Base-by-base conservation (phyloP, 345 rosid species). In the Salix arbutifolia region DNA sequence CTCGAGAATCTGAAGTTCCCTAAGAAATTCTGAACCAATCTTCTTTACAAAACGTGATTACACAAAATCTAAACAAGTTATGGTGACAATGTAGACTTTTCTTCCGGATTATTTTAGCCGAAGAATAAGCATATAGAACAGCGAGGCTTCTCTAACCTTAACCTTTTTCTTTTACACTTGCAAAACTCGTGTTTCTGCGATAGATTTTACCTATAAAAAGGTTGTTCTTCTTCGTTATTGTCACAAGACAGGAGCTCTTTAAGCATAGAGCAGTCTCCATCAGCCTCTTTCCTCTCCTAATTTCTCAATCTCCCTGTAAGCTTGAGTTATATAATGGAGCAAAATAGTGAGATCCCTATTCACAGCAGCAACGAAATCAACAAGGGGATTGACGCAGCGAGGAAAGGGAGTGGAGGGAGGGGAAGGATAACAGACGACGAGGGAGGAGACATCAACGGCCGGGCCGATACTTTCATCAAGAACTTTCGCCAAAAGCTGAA, bases 401-500 rank as follows among this genome's bases (percentile, higher is more conserved):
- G 48, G 60, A 21, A 66, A 65, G 62, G 66, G 56, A 68, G 19
- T 35, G 44, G 19, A 23, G n/a, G n/a, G 62, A 75, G 35, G 31
- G 4, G 9, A 48, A 10, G 18, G 50, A 30, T 6, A 8, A 64
- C 30, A 28, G 78, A 61, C n/a, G 70, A n/a, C 1, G 31, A 53
- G n/a, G 46, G 28, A 23, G 10, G 44, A 21, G 83, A 78, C 60
- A 70, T 84, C 65, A 74, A 81, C 35, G 40, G 71, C 40, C 72
- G 14, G 18, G 84, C 86, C 6, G 76, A 81, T 62, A 67, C 68
- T 73, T 84, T 81, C 82, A 75, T 78, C 61, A 73, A 13, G 40
- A 80, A 78, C 44, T 84, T 76, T 72, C 60, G 19, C 42, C 76
- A 33, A 10, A 74, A 42, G 31, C 76, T 69, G 26, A 58, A 50